A percentile compares a stretch with the other conserved stretches of the same genome.
phyloP scores from a whole-genome alignment of 78 protist species.

The Protostelium mycophagum region DNA sequence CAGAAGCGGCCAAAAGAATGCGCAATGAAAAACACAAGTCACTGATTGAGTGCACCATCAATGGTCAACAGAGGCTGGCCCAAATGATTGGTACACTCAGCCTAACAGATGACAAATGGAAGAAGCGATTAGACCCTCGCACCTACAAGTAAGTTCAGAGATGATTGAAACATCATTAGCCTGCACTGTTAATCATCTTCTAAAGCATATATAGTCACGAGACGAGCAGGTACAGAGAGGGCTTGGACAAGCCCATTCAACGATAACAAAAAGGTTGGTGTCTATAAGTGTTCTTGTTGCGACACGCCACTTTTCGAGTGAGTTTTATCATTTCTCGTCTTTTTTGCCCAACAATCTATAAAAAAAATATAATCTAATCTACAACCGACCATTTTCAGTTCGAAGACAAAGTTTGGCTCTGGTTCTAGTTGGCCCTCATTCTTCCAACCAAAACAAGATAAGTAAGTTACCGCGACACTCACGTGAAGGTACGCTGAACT shows the following conservation, averaged over 20 bases:
- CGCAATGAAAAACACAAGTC: no score
- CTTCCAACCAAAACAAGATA: not conserved
- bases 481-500: not conserved
- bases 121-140: not conserved
- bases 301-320: not conserved
- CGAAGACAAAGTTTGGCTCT: not conserved
- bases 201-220: not conserved
- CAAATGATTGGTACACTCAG: no score
- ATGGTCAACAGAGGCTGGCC: no score
- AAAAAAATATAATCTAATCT: no score
- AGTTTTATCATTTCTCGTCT: no score
- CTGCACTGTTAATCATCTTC: no score
- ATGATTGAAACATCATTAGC: not conserved
- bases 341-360: not conserved
- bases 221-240: not conserved
- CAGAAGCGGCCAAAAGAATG: no score
- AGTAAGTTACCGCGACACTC: not conserved
- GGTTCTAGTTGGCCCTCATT: not conserved
- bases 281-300: not conserved
- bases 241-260: not conserved
- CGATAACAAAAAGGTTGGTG: not conserved
- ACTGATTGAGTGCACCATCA: no score
- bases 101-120: not conserved
- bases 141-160: not conserved
- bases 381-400: not conserved